A percentile compares a stretch with the other conserved stretches of the same genome.
Conservation (phyloP, 352 stramenopile species). For the Phytophthora kernoviae region DNA sequence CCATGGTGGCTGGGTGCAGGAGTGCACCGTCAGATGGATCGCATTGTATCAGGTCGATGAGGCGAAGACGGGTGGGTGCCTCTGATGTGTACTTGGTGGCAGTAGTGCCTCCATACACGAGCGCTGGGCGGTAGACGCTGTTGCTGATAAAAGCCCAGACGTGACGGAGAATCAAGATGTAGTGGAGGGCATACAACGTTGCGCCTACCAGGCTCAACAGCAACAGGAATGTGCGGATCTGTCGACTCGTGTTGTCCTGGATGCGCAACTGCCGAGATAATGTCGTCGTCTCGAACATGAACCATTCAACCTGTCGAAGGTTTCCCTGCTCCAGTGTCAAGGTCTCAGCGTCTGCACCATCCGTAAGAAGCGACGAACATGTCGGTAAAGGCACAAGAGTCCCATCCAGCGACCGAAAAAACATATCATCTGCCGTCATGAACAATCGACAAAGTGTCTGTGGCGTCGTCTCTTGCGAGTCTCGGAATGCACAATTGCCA, state of each 20-base stretch:
- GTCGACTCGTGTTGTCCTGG: slow-evolving; percentile 46
- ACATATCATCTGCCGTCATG: slow-evolving; percentile 30
- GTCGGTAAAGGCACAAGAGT: slow-evolving; percentile 23
- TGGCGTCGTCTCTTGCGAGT: slow-evolving; percentile 44
- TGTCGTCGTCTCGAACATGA: slow-evolving; percentile 31
- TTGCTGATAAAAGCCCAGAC: slow-evolving; percentile 31
- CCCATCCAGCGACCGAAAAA: slow-evolving; percentile 30
- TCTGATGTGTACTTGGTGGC: not conserved
- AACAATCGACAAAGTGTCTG: slow-evolving; percentile 45
- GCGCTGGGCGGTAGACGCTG: slow-evolving; percentile 22
- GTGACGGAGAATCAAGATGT: slow-evolving; percentile 33
- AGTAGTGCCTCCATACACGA: not conserved
- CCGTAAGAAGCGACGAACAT: slow-evolving; percentile 19
- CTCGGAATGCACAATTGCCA: slow-evolving; percentile 38
- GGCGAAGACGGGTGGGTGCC: slow-evolving; percentile 5
- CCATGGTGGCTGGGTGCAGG: slow-evolving; percentile 35
- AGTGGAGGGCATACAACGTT: slow-evolving; percentile 38
- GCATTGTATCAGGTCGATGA: slow-evolving; percentile 27
- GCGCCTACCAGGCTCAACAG: slow-evolving; percentile 44
- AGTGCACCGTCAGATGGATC: slow-evolving; percentile 36
- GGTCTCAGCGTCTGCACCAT: not conserved
- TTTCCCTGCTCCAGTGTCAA: slow-evolving; percentile 20
- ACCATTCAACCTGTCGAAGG: slow-evolving; percentile 41
- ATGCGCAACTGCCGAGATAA: slow-evolving; percentile 36
- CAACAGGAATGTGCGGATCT: slow-evolving; percentile 41